Evolutionary conservation across 129 eudicot genomes (phyloP).

Genomic region (Artemisia annua): DNA sequence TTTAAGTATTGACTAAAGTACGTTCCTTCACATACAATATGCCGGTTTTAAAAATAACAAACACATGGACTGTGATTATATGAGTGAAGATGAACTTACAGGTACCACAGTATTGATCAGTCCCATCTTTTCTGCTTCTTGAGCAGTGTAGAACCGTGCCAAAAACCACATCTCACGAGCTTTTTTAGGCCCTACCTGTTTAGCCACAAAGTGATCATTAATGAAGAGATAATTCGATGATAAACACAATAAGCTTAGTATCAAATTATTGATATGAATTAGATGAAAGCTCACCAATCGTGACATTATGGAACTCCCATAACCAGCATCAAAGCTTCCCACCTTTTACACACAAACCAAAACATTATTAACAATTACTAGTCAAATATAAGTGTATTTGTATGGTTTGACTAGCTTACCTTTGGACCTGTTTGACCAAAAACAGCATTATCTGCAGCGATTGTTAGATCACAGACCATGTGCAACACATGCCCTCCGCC

Average conservation of each 20-base stretch:
- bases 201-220: constrained; percentile 21
- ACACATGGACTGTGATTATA: not conserved
- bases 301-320: constrained; percentile 96
- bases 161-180: constrained; percentile 99
- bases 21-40: not conserved
- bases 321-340: constrained; percentile 99
- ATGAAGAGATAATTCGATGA: not conserved
- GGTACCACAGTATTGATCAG: constrained; percentile 91
- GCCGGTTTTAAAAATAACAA: not conserved
- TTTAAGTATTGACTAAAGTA: not conserved
- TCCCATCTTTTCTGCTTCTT: constrained; percentile 96
- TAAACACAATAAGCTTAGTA: not conserved
- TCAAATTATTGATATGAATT: not conserved
- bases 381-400: constrained; percentile 7
- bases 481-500: constrained; percentile 98
- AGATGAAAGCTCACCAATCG: constrained; percentile 62
- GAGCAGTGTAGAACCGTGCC: constrained; percentile 84
- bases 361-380: not conserved
- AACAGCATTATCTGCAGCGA: constrained; percentile 95
- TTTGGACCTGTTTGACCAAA: constrained; percentile 99
- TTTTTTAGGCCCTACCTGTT: constrained; percentile 91
- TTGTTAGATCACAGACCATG: constrained; percentile 97
- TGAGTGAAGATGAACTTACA: constrained; percentile 44
- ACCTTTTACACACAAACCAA: constrained; percentile 51
- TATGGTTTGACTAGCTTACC: constrained; percentile 40